phyloP scores from a whole-genome alignment of 2,329 filamentous ascomycete species.

The Aspergillus awamori region DNA sequence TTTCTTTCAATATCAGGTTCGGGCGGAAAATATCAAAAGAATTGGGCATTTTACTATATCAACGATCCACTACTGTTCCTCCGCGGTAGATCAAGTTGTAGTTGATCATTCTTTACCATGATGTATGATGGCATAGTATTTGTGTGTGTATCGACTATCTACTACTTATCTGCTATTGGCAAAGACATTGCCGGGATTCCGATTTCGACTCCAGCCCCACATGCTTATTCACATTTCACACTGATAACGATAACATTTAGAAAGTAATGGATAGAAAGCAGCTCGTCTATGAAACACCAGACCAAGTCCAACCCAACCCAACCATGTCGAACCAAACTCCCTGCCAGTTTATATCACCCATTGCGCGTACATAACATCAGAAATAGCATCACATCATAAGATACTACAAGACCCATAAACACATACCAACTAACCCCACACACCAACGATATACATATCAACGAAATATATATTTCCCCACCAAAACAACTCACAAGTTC shows the following conservation, averaged over 20 bases:
- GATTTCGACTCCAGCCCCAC: background rate
- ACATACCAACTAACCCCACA: background rate
- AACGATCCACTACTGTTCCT: background rate
- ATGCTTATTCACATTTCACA: too few relatives aligned
- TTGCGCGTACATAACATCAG: background rate
- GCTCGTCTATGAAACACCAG: too few relatives aligned
- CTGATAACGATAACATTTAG: background rate
- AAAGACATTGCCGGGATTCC: background rate
- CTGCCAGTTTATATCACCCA: background rate
- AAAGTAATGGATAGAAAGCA: background rate
- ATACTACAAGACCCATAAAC: background rate
- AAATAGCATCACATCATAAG: background rate
- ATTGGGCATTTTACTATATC: conserved; percentile 20
- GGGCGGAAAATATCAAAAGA: conserved; percentile 29
- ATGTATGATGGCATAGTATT: too few relatives aligned
- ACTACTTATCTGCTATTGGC: too few relatives aligned
- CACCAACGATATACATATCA: background rate
- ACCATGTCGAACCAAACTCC: background rate
- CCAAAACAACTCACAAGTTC: too few relatives aligned
- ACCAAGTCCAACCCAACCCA: too few relatives aligned
- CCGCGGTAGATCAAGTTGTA: background rate
- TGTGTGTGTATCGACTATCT: too few relatives aligned
- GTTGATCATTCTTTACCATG: background rate
- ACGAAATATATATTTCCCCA: background rate
- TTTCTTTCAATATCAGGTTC: conserved; percentile 31